Evolutionary conservation across 495 filamentous ascomycete species (phyloP).

Genomic region (Xylaria scruposa): DNA sequence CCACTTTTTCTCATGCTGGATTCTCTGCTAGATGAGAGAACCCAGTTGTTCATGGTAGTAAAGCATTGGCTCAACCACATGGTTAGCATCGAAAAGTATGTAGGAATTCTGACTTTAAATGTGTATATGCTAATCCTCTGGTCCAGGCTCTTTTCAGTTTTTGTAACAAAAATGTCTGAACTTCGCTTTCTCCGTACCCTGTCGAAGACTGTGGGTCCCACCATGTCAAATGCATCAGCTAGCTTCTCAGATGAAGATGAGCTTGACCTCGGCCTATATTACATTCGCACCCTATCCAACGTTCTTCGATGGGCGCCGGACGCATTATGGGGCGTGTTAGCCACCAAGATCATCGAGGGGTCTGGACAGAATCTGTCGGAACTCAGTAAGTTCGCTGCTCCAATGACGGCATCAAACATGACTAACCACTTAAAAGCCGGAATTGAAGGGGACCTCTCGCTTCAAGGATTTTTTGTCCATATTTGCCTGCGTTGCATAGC

Average conservation of each 20-base stretch:
- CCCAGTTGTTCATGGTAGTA: conserved; percentile 75
- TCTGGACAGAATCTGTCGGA: conserved; percentile 44
- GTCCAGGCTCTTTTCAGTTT: conserved; percentile 60
- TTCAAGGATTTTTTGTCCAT: conserved; percentile 68
- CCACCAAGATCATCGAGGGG: conserved; percentile 52
- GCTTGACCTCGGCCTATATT: conserved; percentile 77
- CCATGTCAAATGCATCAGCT: conserved; percentile 32
- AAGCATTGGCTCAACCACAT: conserved; percentile 84
- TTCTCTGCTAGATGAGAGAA: conserved; percentile 72
- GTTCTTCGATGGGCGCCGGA: conserved; percentile 69
- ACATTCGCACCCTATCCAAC: conserved; percentile 76
- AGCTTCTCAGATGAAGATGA: conserved; percentile 63
- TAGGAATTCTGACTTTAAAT: conserved; percentile 16
- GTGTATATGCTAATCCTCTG: conserved; percentile 24
- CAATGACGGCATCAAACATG: neutral
- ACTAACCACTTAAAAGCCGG: conserved; percentile 43
- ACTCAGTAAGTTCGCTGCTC: conserved; percentile 48
- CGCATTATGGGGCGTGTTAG: conserved; percentile 66
- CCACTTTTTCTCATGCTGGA: conserved; percentile 87
- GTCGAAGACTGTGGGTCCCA: conserved; percentile 38
- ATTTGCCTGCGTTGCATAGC: conserved; percentile 64
- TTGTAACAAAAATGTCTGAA: conserved; percentile 61
- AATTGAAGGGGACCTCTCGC: conserved; percentile 56
- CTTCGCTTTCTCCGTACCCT: conserved; percentile 59
- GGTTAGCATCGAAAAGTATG: conserved; percentile 67